A percentile compares a stretch with the other conserved stretches of the same genome.
These are phyloP conservation scores for Saccharomycopsis oosterbeekiorum DNA, from an alignment of 805 yeast species.

Conservation along the genomic window DNA sequence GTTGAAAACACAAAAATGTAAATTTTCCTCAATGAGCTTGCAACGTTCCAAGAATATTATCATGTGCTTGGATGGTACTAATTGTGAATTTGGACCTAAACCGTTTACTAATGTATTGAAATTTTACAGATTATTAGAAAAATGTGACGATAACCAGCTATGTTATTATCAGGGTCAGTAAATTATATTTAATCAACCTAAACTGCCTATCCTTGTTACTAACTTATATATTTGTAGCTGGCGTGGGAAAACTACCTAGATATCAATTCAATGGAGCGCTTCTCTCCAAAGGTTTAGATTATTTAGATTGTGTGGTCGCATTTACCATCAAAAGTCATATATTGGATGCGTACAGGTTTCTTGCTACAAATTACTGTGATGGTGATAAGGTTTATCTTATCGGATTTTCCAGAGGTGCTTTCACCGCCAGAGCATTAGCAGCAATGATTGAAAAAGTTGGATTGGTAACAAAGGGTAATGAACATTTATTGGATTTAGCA, in stretches of 20 bases:
- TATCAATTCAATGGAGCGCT: constrained; percentile 27
- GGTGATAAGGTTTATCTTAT: constrained; percentile 47
- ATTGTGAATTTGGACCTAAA: constrained; percentile 44
- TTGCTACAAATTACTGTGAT: constrained; percentile 37
- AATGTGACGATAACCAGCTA: constrained; percentile 33
- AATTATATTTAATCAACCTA: neutral
- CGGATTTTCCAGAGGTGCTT: constrained; percentile 61
- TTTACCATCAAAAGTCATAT: constrained; percentile 47
- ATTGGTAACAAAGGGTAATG: constrained; percentile 43
- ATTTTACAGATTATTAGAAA: constrained; percentile 42
- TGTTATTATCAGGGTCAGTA: constrained; percentile 49
- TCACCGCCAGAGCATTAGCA: constrained; percentile 51
- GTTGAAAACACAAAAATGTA: neutral
- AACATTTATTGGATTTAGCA: constrained; percentile 46
- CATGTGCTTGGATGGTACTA: constrained; percentile 57
- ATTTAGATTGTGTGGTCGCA: constrained; percentile 41
- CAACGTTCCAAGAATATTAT: constrained; percentile 33
- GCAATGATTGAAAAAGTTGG: constrained; percentile 64
- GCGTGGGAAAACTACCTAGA: constrained; percentile 46
- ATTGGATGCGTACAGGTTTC: constrained; percentile 43
- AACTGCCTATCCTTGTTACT: no score
- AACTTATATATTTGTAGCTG: constrained; percentile 30
- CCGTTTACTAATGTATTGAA: constrained; percentile 48
- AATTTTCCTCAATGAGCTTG: neutral
- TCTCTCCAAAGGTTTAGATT: constrained; percentile 17